Evolutionary conservation across 169 alveolate genomes (phyloP).

Genomic region (Perkinsus marinus): DNA sequence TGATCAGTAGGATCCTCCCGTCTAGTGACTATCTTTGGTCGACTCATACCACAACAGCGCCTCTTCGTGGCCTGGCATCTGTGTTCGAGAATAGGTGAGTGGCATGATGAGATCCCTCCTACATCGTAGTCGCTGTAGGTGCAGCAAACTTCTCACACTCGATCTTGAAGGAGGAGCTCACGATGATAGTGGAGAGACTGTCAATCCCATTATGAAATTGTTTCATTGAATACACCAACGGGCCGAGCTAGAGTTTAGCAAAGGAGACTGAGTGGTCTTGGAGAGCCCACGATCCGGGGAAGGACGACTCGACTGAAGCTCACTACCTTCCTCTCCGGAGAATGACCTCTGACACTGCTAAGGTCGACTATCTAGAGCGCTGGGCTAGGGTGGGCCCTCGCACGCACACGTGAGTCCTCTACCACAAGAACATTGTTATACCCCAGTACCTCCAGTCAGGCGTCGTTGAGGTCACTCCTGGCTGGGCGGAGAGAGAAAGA

Average conservation of each 20-base stretch:
- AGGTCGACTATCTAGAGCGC: too few species aligned
- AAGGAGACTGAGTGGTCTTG: too few species aligned
- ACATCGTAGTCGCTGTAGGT: neutral
- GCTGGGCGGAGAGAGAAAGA: neutral
- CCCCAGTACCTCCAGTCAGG: neutral
- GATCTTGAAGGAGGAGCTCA: neutral
- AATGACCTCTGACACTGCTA: too few species aligned
- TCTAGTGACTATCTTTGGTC: neutral
- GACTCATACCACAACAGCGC: neutral
- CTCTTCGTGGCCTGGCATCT: neutral
- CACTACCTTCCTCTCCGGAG: too few species aligned
- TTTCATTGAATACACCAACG: neutral
- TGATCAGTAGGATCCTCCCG: neutral
- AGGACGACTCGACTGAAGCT: too few species aligned
- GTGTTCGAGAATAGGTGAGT: neutral
- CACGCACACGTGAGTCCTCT: too few species aligned
- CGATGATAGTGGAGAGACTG: neutral
- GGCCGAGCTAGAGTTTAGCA: neutral
- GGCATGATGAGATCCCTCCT: neutral
- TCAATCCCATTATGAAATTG: neutral
- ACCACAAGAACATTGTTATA: neutral
- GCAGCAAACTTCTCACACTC: neutral
- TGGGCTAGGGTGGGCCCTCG: too few species aligned
- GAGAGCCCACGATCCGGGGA: too few species aligned
- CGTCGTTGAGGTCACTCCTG: neutral